These are phyloP conservation scores for Phytomonas francai DNA, from an alignment of 208 protist genomes.

Conservation along the genomic window DNA sequence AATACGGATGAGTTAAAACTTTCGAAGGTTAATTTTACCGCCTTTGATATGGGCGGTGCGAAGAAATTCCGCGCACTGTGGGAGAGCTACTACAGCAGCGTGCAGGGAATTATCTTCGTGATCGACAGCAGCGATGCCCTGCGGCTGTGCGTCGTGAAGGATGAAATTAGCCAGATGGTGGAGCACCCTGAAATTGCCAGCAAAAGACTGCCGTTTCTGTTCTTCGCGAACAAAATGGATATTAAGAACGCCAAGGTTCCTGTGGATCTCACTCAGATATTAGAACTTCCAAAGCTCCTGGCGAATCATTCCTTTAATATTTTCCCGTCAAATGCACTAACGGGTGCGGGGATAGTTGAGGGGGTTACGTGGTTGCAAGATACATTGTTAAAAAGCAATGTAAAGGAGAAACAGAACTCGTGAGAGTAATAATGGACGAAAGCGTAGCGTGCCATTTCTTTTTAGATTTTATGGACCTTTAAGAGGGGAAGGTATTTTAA, in stretches of 20 bases:
- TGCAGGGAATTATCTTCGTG: constrained; percentile 91
- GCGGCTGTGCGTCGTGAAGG: constrained; percentile 80
- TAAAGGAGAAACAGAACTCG: constrained; percentile 27
- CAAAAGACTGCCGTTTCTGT: constrained; percentile 52
- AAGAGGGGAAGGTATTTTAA: not conserved
- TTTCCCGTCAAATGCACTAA: constrained; percentile 67
- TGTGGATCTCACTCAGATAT: constrained; percentile 68
- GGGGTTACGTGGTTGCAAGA: constrained; percentile 71
- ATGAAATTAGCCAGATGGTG: constrained; percentile 78
- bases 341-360: constrained; percentile 51
- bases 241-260: constrained; percentile 67
- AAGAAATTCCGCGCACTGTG: constrained; percentile 96
- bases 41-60: constrained; percentile 98
- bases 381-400: constrained; percentile 28
- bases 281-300: constrained; percentile 64
- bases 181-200: constrained; percentile 42
- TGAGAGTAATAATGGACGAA: no score
- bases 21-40: constrained; percentile 94
- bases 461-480: not conserved
- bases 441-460: no score
- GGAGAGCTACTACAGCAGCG: constrained; percentile 96
- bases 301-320: constrained; percentile 79
- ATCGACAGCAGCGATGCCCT: constrained; percentile 87
- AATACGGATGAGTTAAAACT: constrained; percentile 89
- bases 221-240: constrained; percentile 93